phyloP scores from a whole-genome alignment of 2,329 filamentous ascomycete genomes.

The Colletotrichum echinochloae region DNA sequence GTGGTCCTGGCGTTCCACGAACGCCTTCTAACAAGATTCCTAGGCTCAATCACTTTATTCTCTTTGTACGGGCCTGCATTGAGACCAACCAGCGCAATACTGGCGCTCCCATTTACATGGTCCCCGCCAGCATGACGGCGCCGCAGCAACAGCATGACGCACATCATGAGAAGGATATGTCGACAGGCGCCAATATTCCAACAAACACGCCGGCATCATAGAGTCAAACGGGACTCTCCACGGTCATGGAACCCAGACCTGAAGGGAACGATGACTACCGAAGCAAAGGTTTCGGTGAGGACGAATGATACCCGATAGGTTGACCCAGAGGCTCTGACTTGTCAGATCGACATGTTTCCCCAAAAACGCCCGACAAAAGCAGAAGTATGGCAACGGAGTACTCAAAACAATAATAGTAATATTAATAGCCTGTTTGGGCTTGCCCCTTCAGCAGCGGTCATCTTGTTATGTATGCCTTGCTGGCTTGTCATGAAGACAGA shows the following conservation, averaged over 20 bases:
- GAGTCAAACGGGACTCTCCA: slow-evolving; percentile 23
- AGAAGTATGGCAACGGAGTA: background rate
- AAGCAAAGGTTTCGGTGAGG: background rate
- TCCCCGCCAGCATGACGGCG: slow-evolving; percentile 12
- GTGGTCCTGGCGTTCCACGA: background rate
- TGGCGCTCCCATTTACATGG: slow-evolving; percentile 28
- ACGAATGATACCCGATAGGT: background rate
- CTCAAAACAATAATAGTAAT: too few species aligned
- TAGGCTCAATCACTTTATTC: slow-evolving; percentile 50
- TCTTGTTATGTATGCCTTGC: background rate
- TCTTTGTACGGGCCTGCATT: slow-evolving; percentile 56
- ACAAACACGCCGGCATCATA: background rate
- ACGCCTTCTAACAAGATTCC: too few species aligned
- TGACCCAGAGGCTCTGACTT: background rate
- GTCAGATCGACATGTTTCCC: background rate
- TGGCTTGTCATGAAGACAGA: too few species aligned
- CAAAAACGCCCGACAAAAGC: background rate
- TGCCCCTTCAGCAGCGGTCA: too few species aligned
- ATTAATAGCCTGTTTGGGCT: too few species aligned
- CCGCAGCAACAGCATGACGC: slow-evolving; percentile 2
- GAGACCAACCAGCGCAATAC: slow-evolving; percentile 51
- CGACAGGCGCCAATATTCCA: background rate
- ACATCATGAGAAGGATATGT: background rate
- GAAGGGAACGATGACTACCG: background rate
- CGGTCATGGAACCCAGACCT: background rate